Percentiles rank a stretch among this genome's conserved stretches.
Evolutionary conservation across 495 filamentous ascomycete genomes (phyloP).

Genomic region (Acidomyces sp.): DNA sequence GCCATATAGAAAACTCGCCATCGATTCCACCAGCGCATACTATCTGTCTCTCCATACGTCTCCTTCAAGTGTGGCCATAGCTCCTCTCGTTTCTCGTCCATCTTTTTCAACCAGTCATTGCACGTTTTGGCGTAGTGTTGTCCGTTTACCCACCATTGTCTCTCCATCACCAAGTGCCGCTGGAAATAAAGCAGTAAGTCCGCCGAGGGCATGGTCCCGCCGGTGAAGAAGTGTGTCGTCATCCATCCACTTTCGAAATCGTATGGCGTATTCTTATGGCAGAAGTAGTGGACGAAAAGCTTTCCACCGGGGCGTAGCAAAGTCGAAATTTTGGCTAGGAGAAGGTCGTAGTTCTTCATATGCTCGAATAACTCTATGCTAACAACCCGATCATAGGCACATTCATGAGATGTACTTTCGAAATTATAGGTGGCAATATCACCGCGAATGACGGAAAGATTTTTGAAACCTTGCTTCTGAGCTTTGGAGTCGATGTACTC

Average conservation of each 20-base stretch:
- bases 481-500: slow-evolving; percentile 47
- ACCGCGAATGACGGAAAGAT: slow-evolving; percentile 47
- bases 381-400: slow-evolving; percentile 44
- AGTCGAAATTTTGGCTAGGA: slow-evolving; percentile 45
- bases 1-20: slow-evolving; percentile 61
- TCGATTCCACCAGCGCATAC: slow-evolving; percentile 45
- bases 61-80: slow-evolving; percentile 47
- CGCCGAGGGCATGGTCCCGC: slow-evolving; percentile 55
- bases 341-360: slow-evolving; percentile 55
- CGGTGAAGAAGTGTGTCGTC: slow-evolving; percentile 55
- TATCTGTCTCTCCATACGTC: slow-evolving; percentile 43
- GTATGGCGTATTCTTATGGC: slow-evolving; percentile 47
- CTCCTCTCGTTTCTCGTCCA: slow-evolving; percentile 23
- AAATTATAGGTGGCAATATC: slow-evolving; percentile 40
- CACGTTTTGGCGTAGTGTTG: slow-evolving; percentile 53
- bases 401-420: slow-evolving; percentile 22
- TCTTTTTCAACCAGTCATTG: slow-evolving; percentile 34
- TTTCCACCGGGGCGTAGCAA: slow-evolving; percentile 46
- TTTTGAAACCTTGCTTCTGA: slow-evolving; percentile 37
- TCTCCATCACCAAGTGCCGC: slow-evolving; percentile 40
- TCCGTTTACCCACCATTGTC: slow-evolving; percentile 55
- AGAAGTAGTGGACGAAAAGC: slow-evolving; percentile 53
- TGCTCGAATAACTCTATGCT: slow-evolving; percentile 59
- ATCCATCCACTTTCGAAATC: slow-evolving; percentile 62
- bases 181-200: slow-evolving; percentile 55